Conservation (phyloP, 2,329 filamentous ascomycete species). For the Aureobasidium sp. region DNA sequence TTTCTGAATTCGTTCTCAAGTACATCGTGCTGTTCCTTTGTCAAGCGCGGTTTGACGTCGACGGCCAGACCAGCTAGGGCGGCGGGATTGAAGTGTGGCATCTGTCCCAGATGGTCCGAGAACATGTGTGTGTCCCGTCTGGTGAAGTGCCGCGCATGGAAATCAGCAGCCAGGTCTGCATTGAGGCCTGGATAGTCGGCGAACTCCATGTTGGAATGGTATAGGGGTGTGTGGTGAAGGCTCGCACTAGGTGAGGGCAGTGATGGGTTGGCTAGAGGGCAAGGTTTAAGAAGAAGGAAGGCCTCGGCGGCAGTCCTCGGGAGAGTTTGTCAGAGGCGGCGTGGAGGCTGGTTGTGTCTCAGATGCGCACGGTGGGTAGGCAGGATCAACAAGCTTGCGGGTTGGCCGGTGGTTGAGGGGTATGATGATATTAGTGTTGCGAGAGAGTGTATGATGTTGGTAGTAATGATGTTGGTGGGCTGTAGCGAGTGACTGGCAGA, state of each 20-base stretch:
- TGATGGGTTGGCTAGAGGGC: background rate
- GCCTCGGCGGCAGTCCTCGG: constrained; percentile 5
- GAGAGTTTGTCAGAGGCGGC: background rate
- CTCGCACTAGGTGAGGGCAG: background rate
- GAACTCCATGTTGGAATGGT: constrained; percentile 14
- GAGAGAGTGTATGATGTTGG: background rate
- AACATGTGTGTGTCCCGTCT: constrained; percentile 11
- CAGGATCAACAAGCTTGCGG: constrained; percentile 11
- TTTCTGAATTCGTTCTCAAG: constrained; percentile 41
- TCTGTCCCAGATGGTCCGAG: constrained; percentile 1
- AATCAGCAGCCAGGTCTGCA: constrained; percentile 14
- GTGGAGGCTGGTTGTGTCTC: constrained; percentile 6
- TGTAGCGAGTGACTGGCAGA: constrained; percentile 2
- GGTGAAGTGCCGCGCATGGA: constrained; percentile 15
- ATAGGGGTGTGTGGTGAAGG: background rate
- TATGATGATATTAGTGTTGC: background rate
- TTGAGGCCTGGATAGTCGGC: constrained; percentile 15
- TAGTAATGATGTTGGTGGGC: background rate
- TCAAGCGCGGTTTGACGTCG: constrained; percentile 44
- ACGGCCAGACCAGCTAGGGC: constrained; percentile 19
- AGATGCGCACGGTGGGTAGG: constrained; percentile 3
- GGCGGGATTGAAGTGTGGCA: constrained; percentile 15
- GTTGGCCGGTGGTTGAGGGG: constrained; percentile 1
- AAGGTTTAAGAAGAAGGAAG: constrained; percentile 7
- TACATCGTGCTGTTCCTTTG: constrained; percentile 46